These are phyloP conservation scores for Tulasnella sp. DNA, from an alignment of 768 basidiomycete species.

Conservation along the genomic window DNA sequence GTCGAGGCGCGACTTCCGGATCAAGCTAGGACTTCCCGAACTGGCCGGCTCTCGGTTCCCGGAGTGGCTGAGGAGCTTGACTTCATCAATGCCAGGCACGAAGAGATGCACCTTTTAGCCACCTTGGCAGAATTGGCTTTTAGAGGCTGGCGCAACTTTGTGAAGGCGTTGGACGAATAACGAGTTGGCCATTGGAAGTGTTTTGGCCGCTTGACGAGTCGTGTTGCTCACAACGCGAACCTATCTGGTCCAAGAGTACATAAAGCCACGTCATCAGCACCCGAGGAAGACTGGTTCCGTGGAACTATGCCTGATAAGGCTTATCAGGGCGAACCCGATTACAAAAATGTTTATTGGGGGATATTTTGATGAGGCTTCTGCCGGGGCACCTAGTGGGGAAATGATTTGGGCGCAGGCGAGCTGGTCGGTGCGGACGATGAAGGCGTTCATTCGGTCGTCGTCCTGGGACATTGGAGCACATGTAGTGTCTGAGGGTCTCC, in stretches of 20 bases:
- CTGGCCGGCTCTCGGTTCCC: not conserved
- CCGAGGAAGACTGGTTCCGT: not conserved
- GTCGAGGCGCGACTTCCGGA: not conserved
- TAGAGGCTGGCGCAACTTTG: not conserved
- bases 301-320: slow-evolving; percentile 8
- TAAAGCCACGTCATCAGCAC: not conserved
- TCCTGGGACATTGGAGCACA: not conserved
- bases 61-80: not conserved
- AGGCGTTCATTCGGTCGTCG: not conserved
- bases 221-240: not conserved
- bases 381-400: not conserved
- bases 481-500: not conserved
- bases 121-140: not conserved
- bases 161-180: not conserved
- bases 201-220: not conserved
- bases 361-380: not conserved
- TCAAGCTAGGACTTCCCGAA: not conserved
- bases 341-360: not conserved
- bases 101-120: not conserved
- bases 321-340: not conserved
- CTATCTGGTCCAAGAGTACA: not conserved
- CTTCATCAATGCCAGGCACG: not conserved
- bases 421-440: not conserved
- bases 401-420: not conserved
- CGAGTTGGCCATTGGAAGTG: not conserved